Conservation (phyloP, 2,329 filamentous ascomycete species). For the Clonostachys sp. region DNA sequence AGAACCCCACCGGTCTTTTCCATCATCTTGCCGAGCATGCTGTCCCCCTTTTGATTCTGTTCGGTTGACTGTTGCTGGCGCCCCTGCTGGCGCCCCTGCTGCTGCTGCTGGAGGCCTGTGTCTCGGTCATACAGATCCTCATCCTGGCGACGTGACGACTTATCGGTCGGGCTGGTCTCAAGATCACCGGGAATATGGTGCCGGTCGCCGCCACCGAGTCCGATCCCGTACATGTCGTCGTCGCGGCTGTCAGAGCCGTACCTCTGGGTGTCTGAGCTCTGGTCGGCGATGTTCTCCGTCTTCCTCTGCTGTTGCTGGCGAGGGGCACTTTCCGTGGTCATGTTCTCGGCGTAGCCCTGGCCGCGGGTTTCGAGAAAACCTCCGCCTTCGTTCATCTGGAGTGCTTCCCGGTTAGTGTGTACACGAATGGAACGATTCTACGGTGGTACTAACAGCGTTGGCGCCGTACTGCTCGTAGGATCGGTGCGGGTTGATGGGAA, state of each 20-base stretch:
- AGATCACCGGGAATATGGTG: background rate
- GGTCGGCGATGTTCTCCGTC: constrained; percentile 7
- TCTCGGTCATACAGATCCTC: background rate
- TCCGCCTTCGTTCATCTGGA: no score
- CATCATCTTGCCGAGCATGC: constrained; percentile 49
- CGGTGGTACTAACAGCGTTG: no score
- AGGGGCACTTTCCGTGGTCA: background rate
- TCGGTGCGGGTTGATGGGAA: no score
- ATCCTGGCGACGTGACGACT: no score
- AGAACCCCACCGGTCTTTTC: constrained; percentile 51
- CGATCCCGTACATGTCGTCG: background rate
- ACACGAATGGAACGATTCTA: no score
- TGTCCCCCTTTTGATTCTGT: constrained; percentile 25
- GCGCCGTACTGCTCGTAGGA: no score
- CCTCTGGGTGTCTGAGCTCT: constrained; percentile 6
- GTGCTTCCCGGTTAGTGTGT: no score
- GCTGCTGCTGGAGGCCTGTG: background rate
- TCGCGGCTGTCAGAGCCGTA: no score
- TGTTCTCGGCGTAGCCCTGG: background rate
- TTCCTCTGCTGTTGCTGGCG: background rate
- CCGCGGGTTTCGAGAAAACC: no score
- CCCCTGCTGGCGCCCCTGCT: background rate
- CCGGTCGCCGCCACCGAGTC: background rate
- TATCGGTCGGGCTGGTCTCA: no score
- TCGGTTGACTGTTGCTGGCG: constrained; percentile 1